A percentile compares a stretch with the other conserved stretches of the same genome.
phyloP scores from a whole-genome alignment of 139 green algal genomes.

The Chlamydomonas schloesseri region DNA sequence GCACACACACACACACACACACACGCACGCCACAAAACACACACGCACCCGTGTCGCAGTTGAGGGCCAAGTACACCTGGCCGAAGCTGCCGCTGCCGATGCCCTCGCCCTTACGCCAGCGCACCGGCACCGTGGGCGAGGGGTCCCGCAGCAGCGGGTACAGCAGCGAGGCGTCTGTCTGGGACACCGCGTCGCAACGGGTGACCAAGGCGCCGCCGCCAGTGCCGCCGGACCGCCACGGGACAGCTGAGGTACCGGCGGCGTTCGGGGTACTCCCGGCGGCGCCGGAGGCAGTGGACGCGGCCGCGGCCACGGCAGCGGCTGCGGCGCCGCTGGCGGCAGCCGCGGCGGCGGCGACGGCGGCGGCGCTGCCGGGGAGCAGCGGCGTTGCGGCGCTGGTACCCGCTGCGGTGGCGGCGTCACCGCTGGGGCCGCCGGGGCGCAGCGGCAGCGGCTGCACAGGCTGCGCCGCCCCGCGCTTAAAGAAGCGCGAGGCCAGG shows the following conservation, averaged over 20 bases:
- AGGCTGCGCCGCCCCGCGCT: background rate
- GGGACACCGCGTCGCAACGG: background rate
- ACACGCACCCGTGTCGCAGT: slow-evolving; percentile 57
- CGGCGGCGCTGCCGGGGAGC: too few species aligned
- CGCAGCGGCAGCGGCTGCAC: background rate
- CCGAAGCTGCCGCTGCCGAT: slow-evolving; percentile 65
- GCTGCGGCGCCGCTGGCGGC: background rate
- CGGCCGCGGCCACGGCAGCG: background rate
- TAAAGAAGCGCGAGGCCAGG: background rate
- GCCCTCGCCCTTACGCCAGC: slow-evolving; percentile 62
- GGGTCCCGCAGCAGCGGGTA: slow-evolving; percentile 20
- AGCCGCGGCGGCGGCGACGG: background rate
- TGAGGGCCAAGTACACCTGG: slow-evolving; percentile 60
- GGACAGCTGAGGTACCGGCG: too few species aligned
- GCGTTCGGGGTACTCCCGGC: background rate
- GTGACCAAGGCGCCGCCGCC: background rate
- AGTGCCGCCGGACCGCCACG: too few species aligned
- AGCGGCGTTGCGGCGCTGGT: too few species aligned
- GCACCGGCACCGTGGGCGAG: slow-evolving; percentile 44
- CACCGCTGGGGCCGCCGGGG: background rate
- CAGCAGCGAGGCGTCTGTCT: slow-evolving; percentile 32
- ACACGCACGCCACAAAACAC: too few species aligned
- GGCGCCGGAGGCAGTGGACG: background rate
- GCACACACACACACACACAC: too few species aligned
- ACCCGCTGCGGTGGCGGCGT: too few species aligned